Percentiles rank a stretch among this genome's conserved stretches.
Conservation (phyloP, 164 flowering plant species). For the Pachysandra terminalis region DNA sequence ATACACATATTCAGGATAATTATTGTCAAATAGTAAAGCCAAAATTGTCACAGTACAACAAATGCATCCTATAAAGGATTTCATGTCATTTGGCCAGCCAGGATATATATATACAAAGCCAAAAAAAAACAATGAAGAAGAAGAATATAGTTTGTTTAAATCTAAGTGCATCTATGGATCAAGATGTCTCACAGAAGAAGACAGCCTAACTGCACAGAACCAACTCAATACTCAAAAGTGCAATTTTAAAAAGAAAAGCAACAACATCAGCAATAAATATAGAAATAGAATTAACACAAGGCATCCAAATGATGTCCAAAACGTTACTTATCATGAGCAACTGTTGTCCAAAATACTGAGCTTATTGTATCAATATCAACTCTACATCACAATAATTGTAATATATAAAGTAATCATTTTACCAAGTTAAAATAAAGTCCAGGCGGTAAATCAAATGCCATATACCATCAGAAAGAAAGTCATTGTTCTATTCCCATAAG, state of each 20-base stretch:
- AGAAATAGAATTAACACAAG: background rate
- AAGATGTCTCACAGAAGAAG: too few relatives aligned
- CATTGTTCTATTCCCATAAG: background rate
- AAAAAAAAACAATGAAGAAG: too few relatives aligned
- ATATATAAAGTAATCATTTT: background rate
- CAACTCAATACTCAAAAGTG: background rate
- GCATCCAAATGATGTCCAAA: background rate
- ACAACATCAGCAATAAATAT: too few relatives aligned
- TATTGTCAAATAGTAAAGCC: too few relatives aligned
- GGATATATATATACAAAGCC: too few relatives aligned
- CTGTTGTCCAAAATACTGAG: background rate
- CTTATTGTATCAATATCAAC: background rate
- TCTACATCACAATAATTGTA: background rate
- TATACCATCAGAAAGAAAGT: background rate
- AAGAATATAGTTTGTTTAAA: too few relatives aligned
- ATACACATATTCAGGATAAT: too few relatives aligned
- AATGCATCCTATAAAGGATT: too few relatives aligned
- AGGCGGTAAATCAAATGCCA: background rate
- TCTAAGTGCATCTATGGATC: too few relatives aligned
- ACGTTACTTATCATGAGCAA: background rate
- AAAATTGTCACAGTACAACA: too few relatives aligned
- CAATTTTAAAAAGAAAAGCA: background rate
- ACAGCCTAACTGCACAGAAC: background rate
- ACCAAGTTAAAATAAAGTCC: background rate
- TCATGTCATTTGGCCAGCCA: too few relatives aligned